Base-by-base conservation (phyloP, 2,329 filamentous ascomycete species). In the Fusarium buharicum region DNA sequence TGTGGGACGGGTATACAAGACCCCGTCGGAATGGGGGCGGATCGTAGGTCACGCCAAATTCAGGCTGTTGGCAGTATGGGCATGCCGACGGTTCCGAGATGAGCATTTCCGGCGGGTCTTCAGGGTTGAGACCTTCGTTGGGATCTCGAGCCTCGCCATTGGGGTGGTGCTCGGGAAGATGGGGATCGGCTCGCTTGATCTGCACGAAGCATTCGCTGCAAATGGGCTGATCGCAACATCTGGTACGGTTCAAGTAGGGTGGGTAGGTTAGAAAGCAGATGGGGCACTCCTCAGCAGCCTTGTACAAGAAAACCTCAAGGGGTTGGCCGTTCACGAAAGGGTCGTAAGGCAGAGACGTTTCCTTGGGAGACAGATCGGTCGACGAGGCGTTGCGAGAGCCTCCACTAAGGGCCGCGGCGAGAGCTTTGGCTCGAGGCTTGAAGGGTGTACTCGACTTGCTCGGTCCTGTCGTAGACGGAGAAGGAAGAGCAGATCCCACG, bases 201-300 rank as follows among this genome's bases (percentile, higher is more conserved):
- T 99, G 95, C 4, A 99, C 95, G 71, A 99, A 99, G 75, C 95
- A 99, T 78, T 99, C 95, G 37, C 93, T 98, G 78, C 95, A 99
- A 62, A 99, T 98, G 6, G 91, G 84, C 74, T 99, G 95, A 70
- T 97, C 93, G 75, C 95, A 99, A 74, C 95, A 99, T 66, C 95
- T 84, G 1, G 95, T 99, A 65, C 89, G 90, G 77, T 99, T 99
- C 27, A 99, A 83, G 72, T 96, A 96, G 4, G 93, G 93, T 1
- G 95, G 95, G 67, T 98, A 99, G 69, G 93, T 96, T 49, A 98
- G 82, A 74, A 98, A 97, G 79, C 95, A 99, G 61, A 99, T 97
- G 6, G 95, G 94, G 70, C 95, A 99, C 74, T 99, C 95, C 7
- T 82, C 79, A 4, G 92, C 90, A 66, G 96, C 88, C 74, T 97